Evolutionary conservation across 1,139 yeast species (phyloP).

Genomic region (Schwanniomyces etchellsii): DNA sequence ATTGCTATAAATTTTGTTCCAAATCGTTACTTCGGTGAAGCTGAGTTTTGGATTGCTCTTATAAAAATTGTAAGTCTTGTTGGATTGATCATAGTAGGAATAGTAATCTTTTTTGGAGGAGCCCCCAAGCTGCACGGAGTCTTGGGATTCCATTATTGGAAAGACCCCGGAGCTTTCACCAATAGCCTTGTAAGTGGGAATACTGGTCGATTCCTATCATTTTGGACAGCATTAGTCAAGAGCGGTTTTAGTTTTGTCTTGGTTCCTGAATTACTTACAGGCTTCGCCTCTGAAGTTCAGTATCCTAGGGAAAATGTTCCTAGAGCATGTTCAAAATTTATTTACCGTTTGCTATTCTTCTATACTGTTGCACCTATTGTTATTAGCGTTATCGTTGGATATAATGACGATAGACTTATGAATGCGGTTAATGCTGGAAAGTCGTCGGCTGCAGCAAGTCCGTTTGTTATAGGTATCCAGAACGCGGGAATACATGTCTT

Average conservation of each 20-base stretch:
- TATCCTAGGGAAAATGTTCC: constrained; percentile 36
- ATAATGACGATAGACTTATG: constrained; percentile 21
- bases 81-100: constrained; percentile 20
- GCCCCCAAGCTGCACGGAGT: constrained; percentile 17
- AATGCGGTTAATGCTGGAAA: constrained; percentile 43
- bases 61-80: constrained; percentile 20
- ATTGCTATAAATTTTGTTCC: constrained; percentile 18
- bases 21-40: constrained; percentile 25
- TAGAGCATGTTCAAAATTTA: constrained; percentile 28
- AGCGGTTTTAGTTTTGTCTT: constrained; percentile 42
- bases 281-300: constrained; percentile 32
- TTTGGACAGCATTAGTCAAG: constrained; percentile 37
- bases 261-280: constrained; percentile 42
- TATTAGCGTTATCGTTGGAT: constrained; percentile 30
- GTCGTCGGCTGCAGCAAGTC: constrained; percentile 35
- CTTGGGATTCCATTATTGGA: constrained; percentile 38
- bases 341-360: constrained; percentile 32
- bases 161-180: constrained; percentile 39
- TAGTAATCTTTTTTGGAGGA: constrained; percentile 28
- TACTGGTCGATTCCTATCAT: constrained; percentile 51
- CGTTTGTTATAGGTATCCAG: constrained; percentile 52
- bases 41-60: constrained; percentile 24
- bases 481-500: constrained; percentile 67
- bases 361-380: constrained; percentile 23
- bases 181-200: constrained; percentile 39